These are phyloP conservation scores for Rhododendron ovatum DNA, from an alignment of 148 eudicot species.

Conservation along the genomic window DNA sequence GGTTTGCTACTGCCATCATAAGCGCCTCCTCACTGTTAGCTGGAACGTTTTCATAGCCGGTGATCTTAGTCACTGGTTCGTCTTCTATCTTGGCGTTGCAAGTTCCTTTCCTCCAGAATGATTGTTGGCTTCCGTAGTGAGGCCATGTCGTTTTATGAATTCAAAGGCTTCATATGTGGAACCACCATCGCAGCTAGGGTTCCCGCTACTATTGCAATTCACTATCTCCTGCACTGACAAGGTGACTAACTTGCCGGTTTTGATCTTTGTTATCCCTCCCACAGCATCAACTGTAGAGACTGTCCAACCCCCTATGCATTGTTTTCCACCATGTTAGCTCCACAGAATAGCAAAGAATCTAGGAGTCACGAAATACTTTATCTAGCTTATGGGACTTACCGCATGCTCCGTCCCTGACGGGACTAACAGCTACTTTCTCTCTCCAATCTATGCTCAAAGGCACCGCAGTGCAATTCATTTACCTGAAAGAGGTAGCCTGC, in stretches of 20 bases:
- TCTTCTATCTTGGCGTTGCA: slow-evolving; percentile 1
- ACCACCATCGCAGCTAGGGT: slow-evolving; percentile 28
- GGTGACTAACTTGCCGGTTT: slow-evolving; percentile 12
- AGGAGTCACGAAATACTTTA: not conserved
- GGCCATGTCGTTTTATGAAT: slow-evolving; percentile 1
- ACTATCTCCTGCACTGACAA: slow-evolving; percentile 25
- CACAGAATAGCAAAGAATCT: not conserved
- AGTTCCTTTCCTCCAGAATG: not conserved
- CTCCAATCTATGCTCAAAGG: slow-evolving; percentile 26
- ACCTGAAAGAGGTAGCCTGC: slow-evolving; percentile 1
- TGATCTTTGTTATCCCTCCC: slow-evolving; percentile 21
- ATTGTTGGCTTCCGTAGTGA: not conserved
- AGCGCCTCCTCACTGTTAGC: slow-evolving; percentile 17
- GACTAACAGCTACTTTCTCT: slow-evolving; percentile 22
- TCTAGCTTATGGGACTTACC: not conserved
- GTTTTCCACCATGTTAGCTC: not conserved
- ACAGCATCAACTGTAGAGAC: slow-evolving; percentile 17
- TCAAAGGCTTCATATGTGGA: slow-evolving; percentile 14
- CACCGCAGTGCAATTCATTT: not conserved
- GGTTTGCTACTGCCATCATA: not conserved
- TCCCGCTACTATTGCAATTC: slow-evolving; percentile 4
- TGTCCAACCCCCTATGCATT: slow-evolving; percentile 20
- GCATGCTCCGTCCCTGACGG: slow-evolving; percentile 10
- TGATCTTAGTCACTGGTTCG: slow-evolving; percentile 9
- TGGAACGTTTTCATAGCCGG: slow-evolving; percentile 11